Base-by-base conservation (phyloP, 768 basidiomycete genomes). In the Leccinum olivaceopallidum region DNA sequence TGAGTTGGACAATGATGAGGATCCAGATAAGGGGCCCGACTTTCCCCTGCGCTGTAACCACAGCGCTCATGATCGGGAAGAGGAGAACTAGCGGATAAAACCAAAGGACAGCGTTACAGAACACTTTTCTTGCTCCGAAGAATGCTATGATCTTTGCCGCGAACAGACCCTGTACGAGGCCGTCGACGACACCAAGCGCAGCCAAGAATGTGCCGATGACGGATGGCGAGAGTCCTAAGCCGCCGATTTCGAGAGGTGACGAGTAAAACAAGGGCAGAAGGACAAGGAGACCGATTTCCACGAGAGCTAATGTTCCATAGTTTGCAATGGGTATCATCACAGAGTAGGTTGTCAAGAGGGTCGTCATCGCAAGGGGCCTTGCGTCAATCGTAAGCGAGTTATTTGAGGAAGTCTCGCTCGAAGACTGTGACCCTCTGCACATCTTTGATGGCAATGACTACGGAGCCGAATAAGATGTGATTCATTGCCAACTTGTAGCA, bases 191-290 rank as follows among this genome's bases (percentile, higher is more conserved):
- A 5, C 81, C 83, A 44, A 66, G 76, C 1, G 61, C 54, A 2
- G 74, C 78, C 64, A 79, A 65, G 54, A 67, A 68, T 28, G 66
- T 66, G 3, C 83, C 82, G 26, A 84, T 84, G 12, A 59, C 56
- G 14, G 73, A 67, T 3, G 82, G 80, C 1, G 71, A 30, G 8
- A 83, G 68, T 12, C 75, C 78, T 37, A 81, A 68, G 2, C 82
- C 81, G 14, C 81, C 81, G 8, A 77, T 68, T 20, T 68, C 69
- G 24, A 78, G 67, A 1, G 84, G 79, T 5, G 79, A 77, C 32
- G 80, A 71, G 54, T 76, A 77, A 65, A 84, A 79, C 37, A 84
- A 68, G 2, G 85, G 83, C 0, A 75, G 34, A 18, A 85, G 71
- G 16, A 75, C 76, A 24, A 66, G 53, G 54, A 77, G 60, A 6